Evolutionary conservation across 306 rosid species (phyloP), one percentile per base, ranked within the genome.

Genomic region (Rosa lucieae): DNA sequence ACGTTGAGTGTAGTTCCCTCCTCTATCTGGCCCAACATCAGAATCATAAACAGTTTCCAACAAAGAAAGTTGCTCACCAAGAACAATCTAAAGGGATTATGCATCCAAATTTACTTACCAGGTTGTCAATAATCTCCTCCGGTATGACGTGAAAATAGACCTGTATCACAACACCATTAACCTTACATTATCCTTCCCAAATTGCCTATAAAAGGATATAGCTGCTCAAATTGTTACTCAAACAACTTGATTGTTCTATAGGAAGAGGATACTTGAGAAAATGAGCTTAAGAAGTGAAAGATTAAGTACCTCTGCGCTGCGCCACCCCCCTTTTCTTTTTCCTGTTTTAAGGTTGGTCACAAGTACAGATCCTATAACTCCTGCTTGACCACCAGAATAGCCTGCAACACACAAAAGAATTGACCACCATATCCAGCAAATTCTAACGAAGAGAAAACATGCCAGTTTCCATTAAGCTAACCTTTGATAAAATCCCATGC

Each of bases 401-500:
- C 97, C 99, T 94, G 92, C 85, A 85, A 82, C 43, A 58, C 76
- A 44, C 37, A 80, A 69, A 82, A 44, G 1, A 44, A 46, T 58
- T 71, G 83, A 86, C 67, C 73, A 35, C 59, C 20, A 17, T 53
- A 66, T 48, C 37, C 62, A 76, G 70, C 68, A 39, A 5, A 20
- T 15, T 9, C 35, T 59, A 47, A 39, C 44, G 48, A 43, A 20
- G 18, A 18, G 40, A 65, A 71, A 78, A 46, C 46, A 74, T 18
- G 37, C 59, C 43, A 61, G 75, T 62, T 43, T 47, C 29, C 78
- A 51, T 51, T 32, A 9, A 62, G 76, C 75, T 77, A 77, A 92
- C 99, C 98, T 91, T 89, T 92, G 84, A 95, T 85, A 74, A 91
- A 95, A 73, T 90, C 89, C 76, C 94, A 80, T 65, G 98, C 99